These are phyloP conservation scores for Calonectria pauciramosa DNA, from an alignment of 2,329 filamentous ascomycete genomes.

Conservation along the genomic window DNA sequence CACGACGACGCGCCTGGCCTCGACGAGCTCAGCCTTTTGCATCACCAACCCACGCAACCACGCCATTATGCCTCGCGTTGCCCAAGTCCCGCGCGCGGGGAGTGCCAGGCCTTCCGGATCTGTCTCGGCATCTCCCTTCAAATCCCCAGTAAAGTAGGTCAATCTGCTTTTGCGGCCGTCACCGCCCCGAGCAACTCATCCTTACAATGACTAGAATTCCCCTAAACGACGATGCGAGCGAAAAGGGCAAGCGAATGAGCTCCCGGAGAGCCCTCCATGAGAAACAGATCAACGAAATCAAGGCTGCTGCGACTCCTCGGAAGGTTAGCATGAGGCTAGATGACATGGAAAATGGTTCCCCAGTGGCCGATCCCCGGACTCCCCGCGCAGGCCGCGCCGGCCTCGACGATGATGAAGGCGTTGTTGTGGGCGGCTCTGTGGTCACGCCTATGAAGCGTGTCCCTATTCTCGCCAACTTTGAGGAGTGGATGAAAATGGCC, in stretches of 20 bases:
- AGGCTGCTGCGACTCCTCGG: conserved; percentile 77
- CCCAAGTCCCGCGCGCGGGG: conserved; percentile 66
- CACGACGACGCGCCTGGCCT: conserved; percentile 46
- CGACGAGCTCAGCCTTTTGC: conserved; percentile 33
- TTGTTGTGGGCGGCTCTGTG: conserved; percentile 78
- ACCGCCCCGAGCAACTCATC: conserved; percentile 23
- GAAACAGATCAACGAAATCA: conserved; percentile 92
- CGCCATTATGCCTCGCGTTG: conserved; percentile 69
- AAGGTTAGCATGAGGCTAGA: conserved; percentile 73
- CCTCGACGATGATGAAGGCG: conserved; percentile 67
- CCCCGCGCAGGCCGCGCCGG: conserved; percentile 56
- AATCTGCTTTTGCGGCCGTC: background rate
- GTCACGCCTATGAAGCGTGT: conserved; percentile 97
- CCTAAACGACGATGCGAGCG: conserved; percentile 93
- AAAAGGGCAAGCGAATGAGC: conserved; percentile 90
- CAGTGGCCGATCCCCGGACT: conserved; percentile 68
- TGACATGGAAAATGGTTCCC: conserved; percentile 69
- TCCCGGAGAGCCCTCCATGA: conserved; percentile 91
- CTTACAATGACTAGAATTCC: conserved; percentile 76
- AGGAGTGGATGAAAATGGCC: conserved; percentile 99
- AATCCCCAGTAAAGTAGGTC: conserved; percentile 68
- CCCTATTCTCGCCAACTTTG: conserved; percentile 96
- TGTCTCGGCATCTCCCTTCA: conserved; percentile 65
- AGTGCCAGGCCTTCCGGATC: conserved; percentile 63
- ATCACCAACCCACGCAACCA: conserved; percentile 32